These are phyloP conservation scores for Pythium periplocum DNA, from an alignment of 352 stramenopile species.

Conservation along the genomic window DNA sequence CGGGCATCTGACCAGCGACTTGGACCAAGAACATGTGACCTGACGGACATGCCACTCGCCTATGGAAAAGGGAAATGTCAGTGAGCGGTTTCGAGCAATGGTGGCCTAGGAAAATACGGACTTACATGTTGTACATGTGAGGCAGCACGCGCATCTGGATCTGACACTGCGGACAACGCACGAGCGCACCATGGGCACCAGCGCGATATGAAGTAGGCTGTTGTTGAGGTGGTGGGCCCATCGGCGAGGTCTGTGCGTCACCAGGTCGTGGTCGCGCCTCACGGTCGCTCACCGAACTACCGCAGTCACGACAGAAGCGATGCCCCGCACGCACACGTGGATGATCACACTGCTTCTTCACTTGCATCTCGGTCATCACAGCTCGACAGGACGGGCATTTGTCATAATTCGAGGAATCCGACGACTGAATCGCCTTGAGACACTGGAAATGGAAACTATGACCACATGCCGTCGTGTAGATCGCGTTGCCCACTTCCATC, in stretches of 20 bases:
- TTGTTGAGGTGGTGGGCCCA: slow-evolving; percentile 15
- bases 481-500: slow-evolving; percentile 75
- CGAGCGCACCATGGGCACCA: slow-evolving; percentile 77
- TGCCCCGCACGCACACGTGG: slow-evolving; percentile 73
- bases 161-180: slow-evolving; percentile 79
- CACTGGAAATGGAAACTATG: slow-evolving; percentile 86
- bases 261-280: slow-evolving; percentile 63
- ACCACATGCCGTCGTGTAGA: slow-evolving; percentile 78
- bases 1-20: slow-evolving; percentile 33
- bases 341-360: slow-evolving; percentile 82
- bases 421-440: slow-evolving; percentile 78
- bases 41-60: slow-evolving; percentile 74
- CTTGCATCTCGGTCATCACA: slow-evolving; percentile 74
- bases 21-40: slow-evolving; percentile 86
- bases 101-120: neutral
- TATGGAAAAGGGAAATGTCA: slow-evolving; percentile 9
- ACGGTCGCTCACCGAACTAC: slow-evolving; percentile 38
- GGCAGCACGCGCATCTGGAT: slow-evolving; percentile 85
- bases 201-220: slow-evolving; percentile 70
- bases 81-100: no score
- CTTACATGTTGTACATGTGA: slow-evolving; percentile 89
- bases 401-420: slow-evolving; percentile 76
- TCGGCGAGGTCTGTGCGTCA: slow-evolving; percentile 19
- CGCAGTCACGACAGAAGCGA: slow-evolving; percentile 78
- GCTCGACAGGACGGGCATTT: slow-evolving; percentile 78